Evolutionary conservation across 2,329 filamentous ascomycete genomes (phyloP).

Genomic region (Microdochium paspali): DNA sequence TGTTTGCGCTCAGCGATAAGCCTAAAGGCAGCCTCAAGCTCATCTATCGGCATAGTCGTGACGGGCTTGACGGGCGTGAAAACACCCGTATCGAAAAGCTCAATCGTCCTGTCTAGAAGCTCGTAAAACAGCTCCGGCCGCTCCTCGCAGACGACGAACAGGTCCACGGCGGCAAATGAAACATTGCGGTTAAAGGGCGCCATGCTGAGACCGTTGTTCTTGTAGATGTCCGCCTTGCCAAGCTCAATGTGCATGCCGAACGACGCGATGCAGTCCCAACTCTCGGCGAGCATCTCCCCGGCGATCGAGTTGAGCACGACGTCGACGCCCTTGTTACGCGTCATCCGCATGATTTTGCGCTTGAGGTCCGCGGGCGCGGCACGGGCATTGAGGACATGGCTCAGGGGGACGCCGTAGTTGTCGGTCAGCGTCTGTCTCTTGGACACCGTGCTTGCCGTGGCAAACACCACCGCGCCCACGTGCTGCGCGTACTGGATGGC

Average conservation of each 20-base stretch:
- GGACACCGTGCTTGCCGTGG: conserved; percentile 19
- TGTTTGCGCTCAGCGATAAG: conserved; percentile 27
- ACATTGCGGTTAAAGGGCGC: conserved; percentile 21
- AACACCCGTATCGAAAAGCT: not conserved
- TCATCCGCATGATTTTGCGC: conserved; percentile 15
- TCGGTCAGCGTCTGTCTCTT: conserved; percentile 21
- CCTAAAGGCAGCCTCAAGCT: conserved; percentile 24
- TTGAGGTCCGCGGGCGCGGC: conserved; percentile 16
- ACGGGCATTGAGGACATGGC: conserved; percentile 22
- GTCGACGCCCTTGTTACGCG: conserved; percentile 20
- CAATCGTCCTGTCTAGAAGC: conserved; percentile 6
- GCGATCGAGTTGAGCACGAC: conserved; percentile 22
- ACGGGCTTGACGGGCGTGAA: conserved; percentile 11
- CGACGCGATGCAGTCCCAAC: conserved; percentile 24
- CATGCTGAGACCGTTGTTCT: conserved; percentile 27
- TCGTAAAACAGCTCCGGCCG: not conserved
- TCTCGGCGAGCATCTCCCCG: conserved; percentile 18
- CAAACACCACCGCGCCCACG: conserved; percentile 16
- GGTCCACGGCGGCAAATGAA: conserved; percentile 13
- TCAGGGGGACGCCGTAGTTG: conserved; percentile 16
- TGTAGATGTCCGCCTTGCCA: conserved; percentile 21
- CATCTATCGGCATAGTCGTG: conserved; percentile 11
- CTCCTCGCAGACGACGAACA: conserved; percentile 8
- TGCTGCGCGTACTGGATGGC: conserved; percentile 10
- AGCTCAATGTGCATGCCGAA: conserved; percentile 26